Base-by-base conservation (phyloP, 352 stramenopile genomes). In the Globisporangium cederbergense region DNA sequence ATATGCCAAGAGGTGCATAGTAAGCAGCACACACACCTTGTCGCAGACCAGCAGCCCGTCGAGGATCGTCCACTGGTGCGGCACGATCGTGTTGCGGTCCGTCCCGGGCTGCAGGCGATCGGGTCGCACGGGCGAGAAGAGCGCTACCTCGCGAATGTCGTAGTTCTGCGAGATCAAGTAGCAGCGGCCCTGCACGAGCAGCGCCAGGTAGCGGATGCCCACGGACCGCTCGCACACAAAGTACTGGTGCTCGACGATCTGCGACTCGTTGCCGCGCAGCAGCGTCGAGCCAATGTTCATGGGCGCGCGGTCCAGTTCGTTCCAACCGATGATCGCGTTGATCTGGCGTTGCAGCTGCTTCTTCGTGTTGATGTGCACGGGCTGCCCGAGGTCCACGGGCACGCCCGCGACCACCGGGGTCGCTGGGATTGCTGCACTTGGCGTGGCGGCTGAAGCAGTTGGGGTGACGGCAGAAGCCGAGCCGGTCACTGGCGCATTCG, bases 51-150 rank as follows among this genome's bases (percentile, higher is more conserved):
- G 71, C 51, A 90, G 73, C 13, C 87, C 87, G 59, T 96, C 87
- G 38, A 96, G 72, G 56, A 96, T 84, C n/a, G 87, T 96, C 87
- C 87, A 96, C 67, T 94, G 84, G 66, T 96, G 87, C 32, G 83
- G 79, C 47, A 91, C 81, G 52, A 90, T 75, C 1, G 76, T 77
- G 65, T 78, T 89, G 38, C 87, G 81, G 50, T 94, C 87, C 38
- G 83, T 76, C 32, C 85, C 83, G 0, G 83, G 85, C 69, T 91
- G 85, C 40, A 93, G 69, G 5, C 83, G 78, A 49, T 93, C 84
- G 8, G 86, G 86, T 0, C 86, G 81, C 59, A 95, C 80, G 18
- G 86, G 86, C 28, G 77, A 86, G 62, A 95, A 95, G 54, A 95
- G 70, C 67, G 68, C 64, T 20, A 88, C 83, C 58, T 95, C 86